Base-by-base conservation (phyloP, 2,329 filamentous ascomycete species). In the Paracorniculantispora psalliotae region DNA sequence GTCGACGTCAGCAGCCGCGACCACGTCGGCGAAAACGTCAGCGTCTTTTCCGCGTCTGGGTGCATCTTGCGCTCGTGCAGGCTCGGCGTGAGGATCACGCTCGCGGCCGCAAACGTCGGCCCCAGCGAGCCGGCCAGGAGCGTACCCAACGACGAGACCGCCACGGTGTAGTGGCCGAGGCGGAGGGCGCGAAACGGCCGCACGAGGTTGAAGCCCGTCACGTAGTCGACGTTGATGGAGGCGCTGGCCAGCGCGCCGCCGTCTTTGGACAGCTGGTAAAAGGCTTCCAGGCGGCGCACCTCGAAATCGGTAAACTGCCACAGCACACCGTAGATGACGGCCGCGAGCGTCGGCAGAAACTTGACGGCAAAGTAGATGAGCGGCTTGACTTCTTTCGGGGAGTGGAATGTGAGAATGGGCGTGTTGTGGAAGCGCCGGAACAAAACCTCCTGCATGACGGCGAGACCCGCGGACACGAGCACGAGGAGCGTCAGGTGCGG, bases 201-300 rank as follows among this genome's bases (percentile, higher is more conserved):
- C 41, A 87, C 71, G 66, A 89, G 84, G 65, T 81, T 85, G 73
- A 87, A 82, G 64, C 84, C 81, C 5, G 87, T 90, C 47, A 89
- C 79, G 61, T 91, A 91, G 69, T 90, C 86, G 61, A 89, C 86
- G 63, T 90, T 91, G 66, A 91, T 81, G 0, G 85, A 89, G 67
- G 85, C 81, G 41, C 81, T 81, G 0, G 85, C 86, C 21, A 85
- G 71, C 1, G 86, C 84, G 15, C 86, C 86, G 3, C 77, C 78
- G 3, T 79, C 74, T 62, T 79, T 83, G 3, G 84, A 87, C 52
- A 89, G 75, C 67, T 88, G 85, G 63, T 87, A 86, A 65, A 83
- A 88, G 0, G 85, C 81, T 67, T 89, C 86, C 28, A 88, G 71
- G n/a, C 86, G 79, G 66, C 82, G 84, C 2, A 88, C 83, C 64